Conservation (phyloP, 2,329 filamentous ascomycete genomes). For the Epichloe glyceriae region DNA sequence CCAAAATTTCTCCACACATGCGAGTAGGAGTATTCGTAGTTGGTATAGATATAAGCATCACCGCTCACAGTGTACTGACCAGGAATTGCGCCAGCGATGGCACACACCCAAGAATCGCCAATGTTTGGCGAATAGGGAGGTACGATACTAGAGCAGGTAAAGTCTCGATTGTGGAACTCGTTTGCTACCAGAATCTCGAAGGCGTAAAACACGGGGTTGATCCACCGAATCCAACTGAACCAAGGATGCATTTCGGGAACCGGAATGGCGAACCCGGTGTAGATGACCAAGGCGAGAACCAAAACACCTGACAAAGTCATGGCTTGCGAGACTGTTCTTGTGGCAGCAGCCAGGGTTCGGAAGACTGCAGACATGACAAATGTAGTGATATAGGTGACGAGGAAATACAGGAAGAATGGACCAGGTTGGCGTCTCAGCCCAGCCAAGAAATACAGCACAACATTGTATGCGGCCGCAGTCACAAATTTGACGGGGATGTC, state of each 20-base stretch:
- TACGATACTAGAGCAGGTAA: conserved; percentile 39
- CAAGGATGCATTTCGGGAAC: conserved; percentile 52
- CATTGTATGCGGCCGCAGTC: conserved; percentile 36
- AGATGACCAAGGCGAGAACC: conserved; percentile 46
- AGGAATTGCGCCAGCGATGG: conserved; percentile 38
- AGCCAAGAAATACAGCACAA: conserved; percentile 45
- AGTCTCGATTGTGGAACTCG: conserved; percentile 50
- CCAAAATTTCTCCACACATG: conserved; percentile 58
- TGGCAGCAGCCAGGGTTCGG: conserved; percentile 57
- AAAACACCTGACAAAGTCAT: conserved; percentile 39
- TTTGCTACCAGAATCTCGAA: conserved; percentile 64
- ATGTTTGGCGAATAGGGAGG: conserved; percentile 31
- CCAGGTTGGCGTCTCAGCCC: conserved; percentile 43
- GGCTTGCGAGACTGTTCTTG: conserved; percentile 49
- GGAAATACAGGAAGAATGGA: conserved; percentile 63
- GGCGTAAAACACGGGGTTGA: conserved; percentile 61
- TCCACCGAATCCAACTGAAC: conserved; percentile 64
- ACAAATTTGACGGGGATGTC: conserved; percentile 47
- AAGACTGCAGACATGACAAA: conserved; percentile 68
- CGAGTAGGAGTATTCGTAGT: conserved; percentile 42
- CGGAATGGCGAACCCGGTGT: conserved; percentile 44
- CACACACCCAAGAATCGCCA: conserved; percentile 38
- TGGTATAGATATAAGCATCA: conserved; percentile 43
- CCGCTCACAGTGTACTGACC: conserved; percentile 44
- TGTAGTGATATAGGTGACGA: conserved; percentile 55